Base-by-base conservation (phyloP, 1,139 yeast species). In the Saccharomycopsis hybrid region DNA sequence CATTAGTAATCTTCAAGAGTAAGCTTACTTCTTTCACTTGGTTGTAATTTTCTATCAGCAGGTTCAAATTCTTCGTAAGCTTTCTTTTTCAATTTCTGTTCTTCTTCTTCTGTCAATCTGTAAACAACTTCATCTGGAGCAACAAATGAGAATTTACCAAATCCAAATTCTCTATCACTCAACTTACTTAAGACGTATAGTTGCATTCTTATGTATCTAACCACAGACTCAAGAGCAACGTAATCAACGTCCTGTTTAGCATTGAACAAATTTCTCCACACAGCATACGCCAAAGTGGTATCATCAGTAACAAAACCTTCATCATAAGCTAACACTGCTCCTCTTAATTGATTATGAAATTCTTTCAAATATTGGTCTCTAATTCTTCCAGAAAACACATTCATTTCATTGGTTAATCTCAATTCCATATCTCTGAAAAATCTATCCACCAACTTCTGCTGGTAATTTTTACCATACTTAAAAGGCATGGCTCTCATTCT, bases 401-500 rank as follows among this genome's bases (percentile, higher is more conserved):
- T 82, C 76, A 92, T 80, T 62, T 90, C 97, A 57, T 84, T 86
- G 48, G 85, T 77, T 69, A 94, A 74, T 62, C 95, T 79, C 62
- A 79, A 71, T 64, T 92, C 97, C 70, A 92, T 85, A 64, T 92
- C 98, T 55, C 80, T 79, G 69, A 92, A 94, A 46, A 88, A 79
- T 59, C 95, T 77, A 65, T 94, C 96, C 43, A 90, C 85, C 47
- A 94, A 69, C 65, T 89, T 89, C 65, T 90, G 96, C 66, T 92
- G 97, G 67, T 90, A 92, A 63, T 85, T 85, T 58, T 79, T 79
- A 41, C 97, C 94, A 63, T 87, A 82, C 62, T 86, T 84, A 64
- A 83, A 83, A 0, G 97, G 97, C 83, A 94, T 75, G 24, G 95
- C 95, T 64, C 99, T 80, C 96, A 92, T 89, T 62, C 98, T 80